A percentile compares a stretch with the other conserved stretches of the same genome.
These are phyloP conservation scores for Pleurozium schreberi DNA, from an alignment of 225 moss, liverwort and hornwort species.

Conservation along the genomic window DNA sequence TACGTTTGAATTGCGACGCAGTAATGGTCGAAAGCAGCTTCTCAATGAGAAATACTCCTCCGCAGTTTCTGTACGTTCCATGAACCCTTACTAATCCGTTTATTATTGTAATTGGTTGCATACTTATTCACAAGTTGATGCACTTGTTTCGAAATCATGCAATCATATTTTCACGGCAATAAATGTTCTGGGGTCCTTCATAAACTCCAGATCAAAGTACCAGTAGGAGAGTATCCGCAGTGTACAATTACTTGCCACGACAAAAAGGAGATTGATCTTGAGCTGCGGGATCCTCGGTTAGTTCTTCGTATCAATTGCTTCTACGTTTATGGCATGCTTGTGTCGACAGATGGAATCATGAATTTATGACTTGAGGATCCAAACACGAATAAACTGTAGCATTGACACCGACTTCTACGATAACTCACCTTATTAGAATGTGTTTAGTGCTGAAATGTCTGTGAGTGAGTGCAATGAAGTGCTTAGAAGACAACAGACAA, in stretches of 20 bases:
- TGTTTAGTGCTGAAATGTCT: not conserved
- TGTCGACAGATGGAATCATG: not conserved
- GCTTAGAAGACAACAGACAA: not conserved
- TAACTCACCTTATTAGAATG: not conserved
- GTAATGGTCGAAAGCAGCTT: slow-evolving; percentile 44
- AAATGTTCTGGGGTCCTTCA: not conserved
- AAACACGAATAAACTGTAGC: not conserved
- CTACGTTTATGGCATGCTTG: not conserved
- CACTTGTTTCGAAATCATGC: not conserved
- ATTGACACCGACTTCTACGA: not conserved
- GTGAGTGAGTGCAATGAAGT: not conserved
- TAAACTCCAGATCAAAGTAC: slow-evolving; percentile 66
- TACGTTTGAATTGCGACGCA: slow-evolving; percentile 68
- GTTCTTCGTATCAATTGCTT: not conserved
- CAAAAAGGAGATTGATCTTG: slow-evolving; percentile 49
- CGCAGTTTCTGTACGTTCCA: slow-evolving; percentile 48
- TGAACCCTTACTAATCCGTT: not conserved
- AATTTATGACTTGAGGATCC: not conserved
- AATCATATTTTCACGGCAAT: not conserved
- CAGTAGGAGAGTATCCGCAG: slow-evolving; percentile 63
- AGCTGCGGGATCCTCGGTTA: slow-evolving; percentile 74
- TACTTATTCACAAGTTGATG: not conserved
- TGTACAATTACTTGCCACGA: slow-evolving; percentile 68
- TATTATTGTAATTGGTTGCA: not conserved
- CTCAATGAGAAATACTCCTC: slow-evolving; percentile 70